phyloP scores from a whole-genome alignment of 768 basidiomycete species.

The Leccinum variicolor region DNA sequence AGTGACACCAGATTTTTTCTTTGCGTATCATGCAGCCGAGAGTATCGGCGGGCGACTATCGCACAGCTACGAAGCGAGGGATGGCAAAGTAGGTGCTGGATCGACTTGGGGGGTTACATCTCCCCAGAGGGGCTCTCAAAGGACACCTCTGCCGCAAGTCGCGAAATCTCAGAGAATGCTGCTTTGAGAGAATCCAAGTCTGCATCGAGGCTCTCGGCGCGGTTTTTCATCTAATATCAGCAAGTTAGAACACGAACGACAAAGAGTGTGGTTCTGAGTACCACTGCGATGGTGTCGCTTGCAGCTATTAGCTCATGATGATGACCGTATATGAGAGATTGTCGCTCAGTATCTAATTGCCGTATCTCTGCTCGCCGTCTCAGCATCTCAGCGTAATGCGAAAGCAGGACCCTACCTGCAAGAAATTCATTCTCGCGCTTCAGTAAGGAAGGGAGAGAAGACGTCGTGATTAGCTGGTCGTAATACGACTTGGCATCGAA shows the following conservation, averaged over 20 bases:
- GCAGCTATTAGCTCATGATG: conserved; percentile 95
- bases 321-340: conserved; percentile 91
- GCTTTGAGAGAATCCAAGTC: conserved; percentile 78
- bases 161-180: conserved; percentile 85
- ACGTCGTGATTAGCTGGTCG: conserved; percentile 80
- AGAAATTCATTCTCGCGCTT: conserved; percentile 82
- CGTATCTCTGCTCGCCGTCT: conserved; percentile 62
- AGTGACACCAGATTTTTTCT: background rate
- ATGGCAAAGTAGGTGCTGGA: background rate
- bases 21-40: background rate
- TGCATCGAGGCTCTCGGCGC: conserved; percentile 80
- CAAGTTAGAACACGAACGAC: background rate
- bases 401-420: conserved; percentile 42
- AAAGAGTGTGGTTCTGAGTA: conserved; percentile 33
- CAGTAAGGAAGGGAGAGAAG: conserved; percentile 67
- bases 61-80: background rate
- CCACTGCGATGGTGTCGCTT: conserved; percentile 85
- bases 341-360: conserved; percentile 81
- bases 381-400: background rate
- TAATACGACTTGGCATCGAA: conserved; percentile 87
- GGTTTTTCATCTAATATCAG: conserved; percentile 72
- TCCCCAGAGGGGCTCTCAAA: conserved; percentile 35
- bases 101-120: background rate
- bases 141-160: conserved; percentile 66
- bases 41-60: background rate